Percentiles rank a stretch among this genome's conserved stretches.
These are phyloP conservation scores for Nyctanthes arbortristis DNA, from an alignment of 257 asterid species.

Conservation along the genomic window DNA sequence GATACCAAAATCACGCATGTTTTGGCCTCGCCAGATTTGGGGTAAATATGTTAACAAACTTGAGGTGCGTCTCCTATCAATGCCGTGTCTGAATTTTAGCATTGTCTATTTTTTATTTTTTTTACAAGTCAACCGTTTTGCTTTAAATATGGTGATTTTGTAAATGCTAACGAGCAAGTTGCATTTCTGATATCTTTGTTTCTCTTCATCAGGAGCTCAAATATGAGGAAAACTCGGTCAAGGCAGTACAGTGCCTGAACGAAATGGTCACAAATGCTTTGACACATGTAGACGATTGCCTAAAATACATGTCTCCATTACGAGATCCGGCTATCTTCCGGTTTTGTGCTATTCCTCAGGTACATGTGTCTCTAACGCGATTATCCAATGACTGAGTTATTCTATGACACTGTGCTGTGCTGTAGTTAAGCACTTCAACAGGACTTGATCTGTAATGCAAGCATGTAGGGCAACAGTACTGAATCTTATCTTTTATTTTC, in stretches of 20 bases:
- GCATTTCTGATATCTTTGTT: constrained; percentile 24
- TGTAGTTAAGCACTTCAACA: background rate
- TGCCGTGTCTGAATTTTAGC: constrained; percentile 6
- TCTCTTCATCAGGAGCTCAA: constrained; percentile 69
- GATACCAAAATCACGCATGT: constrained; percentile 96
- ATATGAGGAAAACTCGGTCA: constrained; percentile 73
- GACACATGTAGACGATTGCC: constrained; percentile 75
- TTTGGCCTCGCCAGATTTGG: constrained; percentile 99
- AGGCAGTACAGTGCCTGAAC: constrained; percentile 93
- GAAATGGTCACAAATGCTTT: constrained; percentile 97
- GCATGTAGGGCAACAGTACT: constrained; percentile 3
- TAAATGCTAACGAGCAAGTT: constrained; percentile 4
- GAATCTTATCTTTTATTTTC: constrained; percentile 1
- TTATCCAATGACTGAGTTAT: constrained; percentile 12
- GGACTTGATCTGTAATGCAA: background rate
- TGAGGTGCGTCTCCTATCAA: constrained; percentile 53
- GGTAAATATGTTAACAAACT: constrained; percentile 87
- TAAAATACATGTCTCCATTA: constrained; percentile 70
- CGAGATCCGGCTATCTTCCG: constrained; percentile 80
- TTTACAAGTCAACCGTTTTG: background rate
- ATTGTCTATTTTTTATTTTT: background rate
- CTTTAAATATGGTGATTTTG: background rate
- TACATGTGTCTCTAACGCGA: constrained; percentile 26
- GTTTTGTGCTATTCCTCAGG: constrained; percentile 99
- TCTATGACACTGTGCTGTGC: constrained; percentile 2